These are phyloP conservation scores for Penicillium crystallinum DNA, from an alignment of 495 filamentous ascomycete species.

Conservation along the genomic window DNA sequence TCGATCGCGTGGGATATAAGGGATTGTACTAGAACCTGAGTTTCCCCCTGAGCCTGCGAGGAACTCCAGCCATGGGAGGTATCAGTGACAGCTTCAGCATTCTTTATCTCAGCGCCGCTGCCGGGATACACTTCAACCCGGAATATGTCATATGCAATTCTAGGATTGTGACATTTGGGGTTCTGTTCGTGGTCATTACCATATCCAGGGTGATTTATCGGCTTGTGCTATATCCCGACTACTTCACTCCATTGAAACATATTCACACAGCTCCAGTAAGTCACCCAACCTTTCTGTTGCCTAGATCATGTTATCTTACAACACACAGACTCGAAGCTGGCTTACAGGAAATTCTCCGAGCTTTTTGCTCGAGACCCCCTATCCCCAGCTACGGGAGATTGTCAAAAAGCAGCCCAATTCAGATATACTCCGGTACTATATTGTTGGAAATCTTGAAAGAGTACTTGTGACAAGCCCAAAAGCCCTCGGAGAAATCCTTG, in stretches of 20 bases:
- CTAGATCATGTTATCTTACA: neutral
- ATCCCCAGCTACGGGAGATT: constrained; percentile 57
- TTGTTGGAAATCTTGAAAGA: constrained; percentile 64
- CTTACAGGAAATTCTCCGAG: constrained; percentile 27
- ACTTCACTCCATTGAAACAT: constrained; percentile 64
- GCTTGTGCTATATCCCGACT: constrained; percentile 61
- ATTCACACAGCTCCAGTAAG: constrained; percentile 57
- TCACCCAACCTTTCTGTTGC: constrained; percentile 1
- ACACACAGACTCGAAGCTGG: constrained; percentile 30
- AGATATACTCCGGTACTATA: constrained; percentile 70
- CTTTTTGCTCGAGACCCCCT: constrained; percentile 43
- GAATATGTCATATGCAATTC: constrained; percentile 31
- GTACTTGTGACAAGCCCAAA: constrained; percentile 62
- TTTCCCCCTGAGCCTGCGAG: neutral
- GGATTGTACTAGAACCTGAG: neutral
- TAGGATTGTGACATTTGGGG: constrained; percentile 15
- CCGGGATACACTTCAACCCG: constrained; percentile 22
- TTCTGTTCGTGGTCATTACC: constrained; percentile 20
- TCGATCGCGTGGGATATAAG: neutral
- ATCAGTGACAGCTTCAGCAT: constrained; percentile 15
- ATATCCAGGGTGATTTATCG: constrained; percentile 40
- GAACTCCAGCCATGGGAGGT: constrained; percentile 10
- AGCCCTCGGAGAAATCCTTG: constrained; percentile 57
- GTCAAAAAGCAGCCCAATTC: constrained; percentile 65
- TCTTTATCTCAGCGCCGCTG: constrained; percentile 24